Evolutionary conservation across 495 filamentous ascomycete genomes (phyloP), one percentile per base, ranked within the genome.

Genomic region (Bacidia gigantensis): DNA sequence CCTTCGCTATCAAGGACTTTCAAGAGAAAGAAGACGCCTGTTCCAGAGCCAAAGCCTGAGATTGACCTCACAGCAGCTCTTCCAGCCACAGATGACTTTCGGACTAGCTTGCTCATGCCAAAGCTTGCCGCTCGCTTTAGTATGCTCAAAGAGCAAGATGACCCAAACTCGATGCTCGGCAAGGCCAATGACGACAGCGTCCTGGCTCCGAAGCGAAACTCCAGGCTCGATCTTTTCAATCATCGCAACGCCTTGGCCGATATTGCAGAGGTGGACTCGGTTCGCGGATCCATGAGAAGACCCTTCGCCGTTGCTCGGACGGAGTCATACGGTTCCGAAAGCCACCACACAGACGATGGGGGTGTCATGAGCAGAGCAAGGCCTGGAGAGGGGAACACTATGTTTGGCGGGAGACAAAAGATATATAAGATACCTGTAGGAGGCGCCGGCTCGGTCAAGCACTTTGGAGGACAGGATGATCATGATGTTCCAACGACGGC

Each of bases 331-430:
- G 71, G 64, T 5, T 79, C 79, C 12, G 70, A 65, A 29, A 78
- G 69, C 20, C 81, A 82, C 55, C 74, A 70, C 21, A 85, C 82
- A 3, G 88, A 95, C 57, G 87, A 92, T 41, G 82, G 76, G 0
- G 86, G 87, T 61, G 76, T 96, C 12, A 89, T 97, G 83, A 84
- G 73, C 62, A 75, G 92, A 38, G 69, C 79, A n/a, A 82, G 89
- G 58, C 86, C 86, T 10, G 81, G 77, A 1, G 92, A 97, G 66
- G 87, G 89, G 18, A 98, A 97, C 67, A 86, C 87, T 58, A 64
- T 98, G 54, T 98, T 98, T 69, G 92, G 92, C 49, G 92, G 93
- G 10, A 79, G 92, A 25, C 92, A 98, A 61, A 98, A 97, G 67
- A 80, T 97, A 21, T 97, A 92, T 67, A 92, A 88, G 58, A 87